Evolutionary conservation across 2,329 filamentous ascomycete species (phyloP), one percentile per base, ranked within the genome.

Genomic region (Exophiala xenobiotica): DNA sequence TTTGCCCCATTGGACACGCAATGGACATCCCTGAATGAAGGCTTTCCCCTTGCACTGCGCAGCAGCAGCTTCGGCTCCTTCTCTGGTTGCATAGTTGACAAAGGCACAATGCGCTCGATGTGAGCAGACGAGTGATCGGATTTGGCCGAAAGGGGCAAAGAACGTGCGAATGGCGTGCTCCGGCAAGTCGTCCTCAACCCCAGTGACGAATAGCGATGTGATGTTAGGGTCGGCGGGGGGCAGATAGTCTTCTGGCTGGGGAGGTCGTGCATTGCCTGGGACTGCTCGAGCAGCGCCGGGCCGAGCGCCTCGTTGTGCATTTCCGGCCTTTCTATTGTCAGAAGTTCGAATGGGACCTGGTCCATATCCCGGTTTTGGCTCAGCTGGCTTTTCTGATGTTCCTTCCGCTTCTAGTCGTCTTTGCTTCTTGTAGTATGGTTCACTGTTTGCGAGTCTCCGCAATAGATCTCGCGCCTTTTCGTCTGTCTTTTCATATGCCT

Each of bases 41-140:
- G 90, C 90, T 56, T 87, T 87, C 4, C 95, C 93, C 68, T 96
- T 87, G 61, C 90, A 92, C 16, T 88, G 82, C 26, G 83, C 82
- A 0, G 93, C 89, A 0, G 95, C 95, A 52, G 80, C 84, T 71
- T 99, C 93, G 0, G 95, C 93, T 1, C 81, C 86, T 56, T 89
- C 83, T 51, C 93, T 81, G 2, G 86, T 88, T 61, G 90, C 84
- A 68, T 90, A 99, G 72, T 99, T 99, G 72, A 99, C 78, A 66
- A 97, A 99, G 1, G 93, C 93, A 68, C 91, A 97, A 66, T 97
- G 93, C 12, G 92, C 92, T 75, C 95, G 90, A 73, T 99, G 93
- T 5, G 91, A 96, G 70, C 93, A 97, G 29, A 99, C 86, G 12
- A 99, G 74, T 20, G 90, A 96, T 63, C 93, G 88, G 54, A 99